Conservation (phyloP, 163 green algal species). For the Chloroidium sp. region DNA sequence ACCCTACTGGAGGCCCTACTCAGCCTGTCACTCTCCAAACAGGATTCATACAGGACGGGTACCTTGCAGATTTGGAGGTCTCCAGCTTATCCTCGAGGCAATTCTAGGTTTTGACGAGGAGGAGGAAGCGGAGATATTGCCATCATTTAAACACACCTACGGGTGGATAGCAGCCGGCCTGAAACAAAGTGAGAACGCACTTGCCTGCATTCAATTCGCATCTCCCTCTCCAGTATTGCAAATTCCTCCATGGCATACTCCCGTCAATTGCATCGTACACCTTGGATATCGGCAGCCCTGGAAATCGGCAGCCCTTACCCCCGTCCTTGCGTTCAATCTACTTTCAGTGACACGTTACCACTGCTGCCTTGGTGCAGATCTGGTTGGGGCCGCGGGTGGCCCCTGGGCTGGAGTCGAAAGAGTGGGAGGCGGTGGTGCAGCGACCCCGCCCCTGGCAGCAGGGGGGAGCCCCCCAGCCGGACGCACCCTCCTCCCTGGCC, state of each 20-base stretch:
- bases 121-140: too few relatives aligned
- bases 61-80: too few relatives aligned
- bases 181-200: background rate
- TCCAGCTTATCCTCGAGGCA: background rate
- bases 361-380: slow-evolving; percentile 4
- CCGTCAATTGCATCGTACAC: background rate
- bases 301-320: too few relatives aligned
- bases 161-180: too few relatives aligned
- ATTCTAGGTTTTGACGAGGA: too few relatives aligned
- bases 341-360: background rate
- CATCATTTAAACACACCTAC: too few relatives aligned
- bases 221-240: background rate
- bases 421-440: slow-evolving; percentile 9
- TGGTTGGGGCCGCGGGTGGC: slow-evolving; percentile 11
- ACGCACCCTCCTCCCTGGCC: background rate
- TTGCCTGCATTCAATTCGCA: background rate
- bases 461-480: background rate
- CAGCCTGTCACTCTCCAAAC: background rate
- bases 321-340: background rate
- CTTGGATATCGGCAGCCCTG: too few relatives aligned
- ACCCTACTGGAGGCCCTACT: background rate
- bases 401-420: background rate
- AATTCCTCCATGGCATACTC: background rate
- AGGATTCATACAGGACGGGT: background rate
- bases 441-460: background rate